Percentiles rank a stretch among this genome's conserved stretches.
phyloP scores from a whole-genome alignment of 2,329 filamentous ascomycete species.

The Aspergillus sp. region DNA sequence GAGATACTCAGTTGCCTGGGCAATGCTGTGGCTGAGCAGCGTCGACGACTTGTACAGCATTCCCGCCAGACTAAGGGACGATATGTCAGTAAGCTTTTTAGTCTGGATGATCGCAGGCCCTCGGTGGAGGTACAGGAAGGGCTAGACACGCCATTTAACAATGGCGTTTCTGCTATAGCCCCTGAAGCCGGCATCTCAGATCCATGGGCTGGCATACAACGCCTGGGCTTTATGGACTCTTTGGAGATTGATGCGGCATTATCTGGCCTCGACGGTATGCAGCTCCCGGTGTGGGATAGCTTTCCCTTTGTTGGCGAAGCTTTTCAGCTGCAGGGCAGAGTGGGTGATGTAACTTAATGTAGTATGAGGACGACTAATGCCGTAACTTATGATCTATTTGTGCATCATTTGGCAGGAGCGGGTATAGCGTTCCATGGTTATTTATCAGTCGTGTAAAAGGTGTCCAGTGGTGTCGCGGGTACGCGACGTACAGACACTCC shows the following conservation, averaged over 20 bases:
- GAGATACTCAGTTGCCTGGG: conserved; percentile 56
- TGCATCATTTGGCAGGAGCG: not conserved
- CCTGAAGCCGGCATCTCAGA: conserved; percentile 15
- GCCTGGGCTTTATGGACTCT: conserved; percentile 13
- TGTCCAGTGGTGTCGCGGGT: no score
- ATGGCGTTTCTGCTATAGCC: conserved; percentile 3
- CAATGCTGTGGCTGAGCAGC: conserved; percentile 48
- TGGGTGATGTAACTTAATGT: not conserved
- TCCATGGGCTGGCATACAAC: conserved; percentile 16
- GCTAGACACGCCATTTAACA: conserved; percentile 1
- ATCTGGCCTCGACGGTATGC: conserved; percentile 38
- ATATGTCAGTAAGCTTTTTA: conserved; percentile 43
- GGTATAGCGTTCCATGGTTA: no score
- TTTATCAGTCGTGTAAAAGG: no score
- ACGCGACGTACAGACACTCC: no score
- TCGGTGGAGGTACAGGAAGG: conserved; percentile 13
- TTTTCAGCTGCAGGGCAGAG: not conserved
- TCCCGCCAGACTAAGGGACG: conserved; percentile 31
- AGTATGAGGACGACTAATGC: not conserved
- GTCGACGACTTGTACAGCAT: conserved; percentile 33
- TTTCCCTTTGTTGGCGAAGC: conserved; percentile 34
- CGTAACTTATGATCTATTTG: not conserved
- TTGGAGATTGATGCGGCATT: conserved; percentile 21
- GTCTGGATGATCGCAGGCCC: conserved; percentile 24
- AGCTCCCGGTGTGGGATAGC: conserved; percentile 38